phyloP scores from a whole-genome alignment of 805 yeast genomes.

The Saccharomycopsis sp. region DNA sequence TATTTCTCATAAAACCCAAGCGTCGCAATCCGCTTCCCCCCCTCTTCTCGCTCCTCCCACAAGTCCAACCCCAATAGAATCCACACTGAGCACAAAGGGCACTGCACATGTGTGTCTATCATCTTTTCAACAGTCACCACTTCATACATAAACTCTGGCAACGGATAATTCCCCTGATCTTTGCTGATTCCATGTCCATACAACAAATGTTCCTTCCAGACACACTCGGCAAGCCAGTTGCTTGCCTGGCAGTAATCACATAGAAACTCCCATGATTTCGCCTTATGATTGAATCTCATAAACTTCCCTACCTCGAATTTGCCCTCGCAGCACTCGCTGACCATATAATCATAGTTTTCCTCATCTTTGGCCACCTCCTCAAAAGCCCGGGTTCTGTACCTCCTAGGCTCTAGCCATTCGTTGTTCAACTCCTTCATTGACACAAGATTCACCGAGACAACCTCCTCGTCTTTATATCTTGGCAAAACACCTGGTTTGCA shows the following conservation, averaged over 20 bases:
- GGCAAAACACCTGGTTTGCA: neutral
- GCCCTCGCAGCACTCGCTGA: neutral
- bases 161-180: constrained; percentile 2
- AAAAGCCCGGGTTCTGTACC: neutral
- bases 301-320: neutral
- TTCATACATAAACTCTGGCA: constrained; percentile 8
- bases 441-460: neutral
- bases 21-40: neutral
- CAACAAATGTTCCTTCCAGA: constrained; percentile 23
- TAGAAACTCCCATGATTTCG: constrained; percentile 3
- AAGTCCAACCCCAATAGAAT: constrained; percentile 10
- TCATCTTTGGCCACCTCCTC: neutral
- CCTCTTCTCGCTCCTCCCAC: constrained; percentile 1
- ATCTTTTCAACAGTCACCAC: neutral
- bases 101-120: constrained; percentile 8
- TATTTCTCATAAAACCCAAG: constrained; percentile 17
- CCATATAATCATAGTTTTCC: neutral
- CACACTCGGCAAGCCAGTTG: constrained; percentile 22
- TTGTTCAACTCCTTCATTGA: neutral
- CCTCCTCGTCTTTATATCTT: neutral
- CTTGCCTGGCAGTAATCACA: constrained; percentile 12
- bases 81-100: constrained; percentile 12
- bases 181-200: constrained; percentile 16
- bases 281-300: neutral
- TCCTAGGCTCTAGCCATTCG: neutral